Percentiles rank a stretch among this genome's conserved stretches.
phyloP scores from a whole-genome alignment of 1,284 basidiomycete genomes.

The Ceratobasidium sp. region DNA sequence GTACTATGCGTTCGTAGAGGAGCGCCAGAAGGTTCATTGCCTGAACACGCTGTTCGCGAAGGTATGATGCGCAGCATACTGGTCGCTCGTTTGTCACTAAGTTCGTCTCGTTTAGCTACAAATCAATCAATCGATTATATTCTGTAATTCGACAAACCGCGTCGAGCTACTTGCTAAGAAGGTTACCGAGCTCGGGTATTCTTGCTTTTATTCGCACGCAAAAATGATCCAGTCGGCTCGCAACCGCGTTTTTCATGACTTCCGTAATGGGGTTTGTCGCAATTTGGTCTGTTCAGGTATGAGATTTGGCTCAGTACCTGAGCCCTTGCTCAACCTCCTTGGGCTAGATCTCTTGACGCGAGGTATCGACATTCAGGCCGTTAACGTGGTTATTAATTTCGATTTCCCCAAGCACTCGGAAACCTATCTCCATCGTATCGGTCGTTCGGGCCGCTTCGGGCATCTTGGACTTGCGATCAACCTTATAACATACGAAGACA shows the following conservation, averaged over 20 bases:
- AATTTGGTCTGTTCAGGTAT: constrained; percentile 89
- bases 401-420: constrained; percentile 99
- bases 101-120: constrained; percentile 70
- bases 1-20: constrained; percentile 99
- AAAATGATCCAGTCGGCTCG: constrained; percentile 99
- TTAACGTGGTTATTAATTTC: constrained; percentile 99
- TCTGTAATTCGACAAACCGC: constrained; percentile 99
- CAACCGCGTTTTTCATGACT: constrained; percentile 99
- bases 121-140: constrained; percentile 99
- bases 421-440: constrained; percentile 97
- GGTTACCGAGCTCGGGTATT: constrained; percentile 98
- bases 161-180: constrained; percentile 99
- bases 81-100: constrained; percentile 24
- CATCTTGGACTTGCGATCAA: constrained; percentile 98
- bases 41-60: constrained; percentile 97
- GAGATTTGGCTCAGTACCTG: constrained; percentile 35
- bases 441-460: constrained; percentile 96
- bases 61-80: constrained; percentile 56
- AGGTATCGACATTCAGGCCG: constrained; percentile 99
- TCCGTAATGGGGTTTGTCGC: constrained; percentile 96
- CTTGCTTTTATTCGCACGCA: constrained; percentile 99
- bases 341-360: constrained; percentile 88
- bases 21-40: constrained; percentile 99
- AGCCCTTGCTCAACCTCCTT: not conserved
- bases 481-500: constrained; percentile 93